Percentiles rank a stretch among this genome's conserved stretches.
Evolutionary conservation across 2,329 filamentous ascomycete species (phyloP).

Genomic region (Mycosphaerella sp.): DNA sequence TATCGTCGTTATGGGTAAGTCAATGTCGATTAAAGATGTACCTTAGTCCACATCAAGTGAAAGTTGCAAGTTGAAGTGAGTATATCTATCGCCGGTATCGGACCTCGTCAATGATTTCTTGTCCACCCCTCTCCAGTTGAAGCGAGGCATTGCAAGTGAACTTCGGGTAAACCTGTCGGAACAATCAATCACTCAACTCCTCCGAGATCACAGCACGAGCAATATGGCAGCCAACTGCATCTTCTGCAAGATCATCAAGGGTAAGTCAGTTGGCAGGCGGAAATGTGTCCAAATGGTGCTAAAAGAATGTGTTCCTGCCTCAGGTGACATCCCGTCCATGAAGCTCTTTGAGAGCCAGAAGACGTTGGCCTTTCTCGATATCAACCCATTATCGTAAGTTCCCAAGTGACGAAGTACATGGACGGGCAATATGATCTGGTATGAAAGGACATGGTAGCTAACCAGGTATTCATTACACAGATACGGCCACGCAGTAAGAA

Average conservation of each 20-base stretch:
- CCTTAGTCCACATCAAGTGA: too few species aligned
- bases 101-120: too few species aligned
- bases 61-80: too few species aligned
- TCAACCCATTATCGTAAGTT: slow-evolving; percentile 61
- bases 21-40: too few species aligned
- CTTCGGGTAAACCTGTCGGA: too few species aligned
- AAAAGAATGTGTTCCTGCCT: slow-evolving; percentile 2
- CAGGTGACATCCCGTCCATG: slow-evolving; percentile 91
- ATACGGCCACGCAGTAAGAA: slow-evolving; percentile 75
- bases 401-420: not conserved
- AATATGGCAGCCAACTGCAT: slow-evolving; percentile 61
- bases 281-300: not conserved
- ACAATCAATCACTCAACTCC: too few species aligned
- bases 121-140: too few species aligned
- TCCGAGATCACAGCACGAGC: not conserved
- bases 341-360: slow-evolving; percentile 95
- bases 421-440: not conserved
- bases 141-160: too few species aligned
- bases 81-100: too few species aligned
- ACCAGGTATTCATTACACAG: slow-evolving; percentile 1
- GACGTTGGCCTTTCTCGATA: slow-evolving; percentile 92
- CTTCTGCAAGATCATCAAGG: slow-evolving; percentile 98
- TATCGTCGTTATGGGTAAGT: too few species aligned
- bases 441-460: slow-evolving; percentile 6
- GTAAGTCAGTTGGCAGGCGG: slow-evolving; percentile 48